Evolutionary conservation across 805 yeast genomes (phyloP).

Genomic region (Cyberlindnera samutprakarnensis): DNA sequence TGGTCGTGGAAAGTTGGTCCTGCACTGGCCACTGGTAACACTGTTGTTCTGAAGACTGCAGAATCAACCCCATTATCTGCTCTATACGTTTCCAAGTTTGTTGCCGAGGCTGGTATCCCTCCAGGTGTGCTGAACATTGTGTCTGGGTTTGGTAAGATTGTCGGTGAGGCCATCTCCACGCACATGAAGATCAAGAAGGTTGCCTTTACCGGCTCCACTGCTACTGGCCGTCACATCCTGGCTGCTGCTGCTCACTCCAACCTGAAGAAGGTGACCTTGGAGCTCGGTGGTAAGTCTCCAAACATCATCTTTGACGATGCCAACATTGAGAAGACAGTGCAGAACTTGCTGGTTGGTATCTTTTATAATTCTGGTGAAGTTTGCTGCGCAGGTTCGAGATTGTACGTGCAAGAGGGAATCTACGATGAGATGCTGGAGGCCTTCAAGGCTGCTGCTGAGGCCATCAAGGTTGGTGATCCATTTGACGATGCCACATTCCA

Average conservation of each 20-base stretch:
- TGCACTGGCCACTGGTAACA: slow-evolving; percentile 85
- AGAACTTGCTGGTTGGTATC: slow-evolving; percentile 65
- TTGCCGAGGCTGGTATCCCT: slow-evolving; percentile 82
- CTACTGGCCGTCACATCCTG: slow-evolving; percentile 72
- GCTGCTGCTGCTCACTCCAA: slow-evolving; percentile 62
- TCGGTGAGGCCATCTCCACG: slow-evolving; percentile 72
- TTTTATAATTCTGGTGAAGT: slow-evolving; percentile 89
- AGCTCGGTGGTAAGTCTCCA: slow-evolving; percentile 88
- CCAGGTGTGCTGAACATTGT: slow-evolving; percentile 85
- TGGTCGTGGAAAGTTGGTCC: slow-evolving; percentile 95
- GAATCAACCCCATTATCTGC: slow-evolving; percentile 91
- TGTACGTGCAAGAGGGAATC: slow-evolving; percentile 68
- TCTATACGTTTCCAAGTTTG: slow-evolving; percentile 59
- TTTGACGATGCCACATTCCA: slow-evolving; percentile 62
- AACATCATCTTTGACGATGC: slow-evolving; percentile 78
- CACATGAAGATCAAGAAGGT: slow-evolving; percentile 83
- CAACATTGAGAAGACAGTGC: slow-evolving; percentile 56
- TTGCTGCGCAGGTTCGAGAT: slow-evolving; percentile 88
- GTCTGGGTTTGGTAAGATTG: slow-evolving; percentile 78
- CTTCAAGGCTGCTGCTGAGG: slow-evolving; percentile 42
- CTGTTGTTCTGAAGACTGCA: slow-evolving; percentile 82
- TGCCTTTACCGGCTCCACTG: slow-evolving; percentile 94
- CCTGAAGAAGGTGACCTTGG: slow-evolving; percentile 75
- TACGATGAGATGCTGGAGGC: slow-evolving; percentile 59
- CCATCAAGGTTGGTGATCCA: slow-evolving; percentile 69